Evolutionary conservation across 208 protist species (phyloP), one percentile per base, ranked within the genome.

Genomic region (Trichomonas gallinae): DNA sequence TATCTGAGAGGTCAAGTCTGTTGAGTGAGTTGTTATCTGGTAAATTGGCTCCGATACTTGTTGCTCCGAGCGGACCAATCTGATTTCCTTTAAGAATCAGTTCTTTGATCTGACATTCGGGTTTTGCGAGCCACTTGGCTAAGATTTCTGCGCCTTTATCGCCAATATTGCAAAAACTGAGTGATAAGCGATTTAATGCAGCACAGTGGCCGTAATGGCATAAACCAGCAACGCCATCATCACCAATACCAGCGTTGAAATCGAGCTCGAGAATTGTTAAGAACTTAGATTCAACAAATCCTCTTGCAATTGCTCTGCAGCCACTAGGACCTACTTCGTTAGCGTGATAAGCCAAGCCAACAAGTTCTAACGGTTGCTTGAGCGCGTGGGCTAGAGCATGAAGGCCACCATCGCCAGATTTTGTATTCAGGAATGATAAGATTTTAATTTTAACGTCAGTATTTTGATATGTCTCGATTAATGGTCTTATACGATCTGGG

Each of bases 371-470:
- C 38, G 87, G 87, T 38, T 42, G 44, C 10, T 44, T 48, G 8
- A 93, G 26, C 17, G 87, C 40, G 9, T 34, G 23, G 31, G 87
- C 87, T 17, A 93, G 44, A 0, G 44, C 44, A 93, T 93, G 87
- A 93, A 93, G 34, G 13, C 87, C 87, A 15, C 45, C 87, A 51
- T 93, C 87, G 31, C 87, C 87, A 4, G 87, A 58, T 48, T 93
- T 93, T 51, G 87, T 93, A 51, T 93, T 93, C 10, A 93, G 4
- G 38, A 93, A 93, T 51, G 87, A 93, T 44, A 93, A 51, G 44
- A 93, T 48, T 51, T 38, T 93, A 0, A 40, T 17, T 51, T 51
- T 93, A 4, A 93, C 87, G 44, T 93, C 87, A 11, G 21, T 48
- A 15, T 6, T 0, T 93, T 93, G 87, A 34, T 48, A 93, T 34